Percentiles rank a stretch among this genome's conserved stretches.
Conservation (phyloP, 345 rosid genomes). For the Acer saccharum region DNA sequence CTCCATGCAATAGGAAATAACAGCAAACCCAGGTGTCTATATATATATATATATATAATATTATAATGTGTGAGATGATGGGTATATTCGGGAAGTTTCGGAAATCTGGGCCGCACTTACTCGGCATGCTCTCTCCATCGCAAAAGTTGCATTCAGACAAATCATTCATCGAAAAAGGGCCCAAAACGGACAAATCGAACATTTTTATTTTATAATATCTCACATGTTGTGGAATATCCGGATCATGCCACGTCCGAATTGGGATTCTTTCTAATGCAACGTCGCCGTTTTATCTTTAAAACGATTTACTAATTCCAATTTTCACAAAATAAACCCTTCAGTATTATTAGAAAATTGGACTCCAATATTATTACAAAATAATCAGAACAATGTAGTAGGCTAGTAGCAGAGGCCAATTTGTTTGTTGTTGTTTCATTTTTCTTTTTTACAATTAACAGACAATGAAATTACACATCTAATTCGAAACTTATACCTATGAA, state of each 20-base stretch:
- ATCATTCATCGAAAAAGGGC: conserved; percentile 6
- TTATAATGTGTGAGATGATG: neutral
- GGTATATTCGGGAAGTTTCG: conserved; percentile 17
- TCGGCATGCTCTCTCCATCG: conserved; percentile 23
- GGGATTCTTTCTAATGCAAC: neutral
- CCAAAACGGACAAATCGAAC: neutral
- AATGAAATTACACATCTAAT: too few species aligned
- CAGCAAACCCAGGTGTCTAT: neutral
- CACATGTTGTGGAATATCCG: neutral
- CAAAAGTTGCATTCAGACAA: conserved; percentile 12
- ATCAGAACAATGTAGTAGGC: too few species aligned
- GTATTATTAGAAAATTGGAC: too few species aligned
- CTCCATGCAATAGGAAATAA: neutral
- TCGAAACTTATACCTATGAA: too few species aligned
- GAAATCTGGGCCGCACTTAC: conserved; percentile 33
- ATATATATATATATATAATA: neutral
- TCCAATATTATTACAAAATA: too few species aligned
- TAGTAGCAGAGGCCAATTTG: too few species aligned
- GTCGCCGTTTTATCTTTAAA: neutral
- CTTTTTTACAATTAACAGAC: too few species aligned
- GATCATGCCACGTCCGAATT: neutral
- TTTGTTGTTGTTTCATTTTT: too few species aligned
- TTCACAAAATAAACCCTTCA: too few species aligned
- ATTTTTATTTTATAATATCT: neutral
- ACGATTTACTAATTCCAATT: too few species aligned